These are phyloP conservation scores for Loxodes magnus DNA, from an alignment of 73 alveolate species.

Conservation along the genomic window DNA sequence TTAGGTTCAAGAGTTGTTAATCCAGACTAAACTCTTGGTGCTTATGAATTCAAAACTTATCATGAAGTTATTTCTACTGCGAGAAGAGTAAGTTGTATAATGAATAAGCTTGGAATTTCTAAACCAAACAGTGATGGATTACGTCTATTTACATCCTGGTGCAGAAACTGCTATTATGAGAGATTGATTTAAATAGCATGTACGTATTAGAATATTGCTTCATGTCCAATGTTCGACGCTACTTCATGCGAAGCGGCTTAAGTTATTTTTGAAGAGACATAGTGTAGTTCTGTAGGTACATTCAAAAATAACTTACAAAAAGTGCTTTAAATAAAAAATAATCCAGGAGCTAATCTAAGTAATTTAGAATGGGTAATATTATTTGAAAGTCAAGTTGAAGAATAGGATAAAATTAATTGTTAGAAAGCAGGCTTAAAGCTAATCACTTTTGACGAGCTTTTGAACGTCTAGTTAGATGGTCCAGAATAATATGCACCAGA, in stretches of 20 bases:
- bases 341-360: no score
- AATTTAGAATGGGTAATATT: no score
- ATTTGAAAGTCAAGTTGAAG: no score
- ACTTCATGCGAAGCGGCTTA: slow-evolving; percentile 48
- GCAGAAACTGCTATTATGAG: slow-evolving; percentile 73
- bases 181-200: slow-evolving; percentile 54
- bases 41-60: slow-evolving; percentile 51
- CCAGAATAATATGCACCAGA: no score
- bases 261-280: slow-evolving; percentile 49
- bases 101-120: slow-evolving; percentile 14
- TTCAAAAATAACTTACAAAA: no score
- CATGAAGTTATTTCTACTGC: slow-evolving; percentile 25
- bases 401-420: no score
- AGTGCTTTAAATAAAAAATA: no score
- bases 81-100: slow-evolving; percentile 22
- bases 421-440: no score
- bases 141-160: slow-evolving; percentile 50
- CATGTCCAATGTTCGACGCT: slow-evolving; percentile 64
- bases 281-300: no score
- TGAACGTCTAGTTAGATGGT: no score
- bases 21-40: slow-evolving; percentile 18
- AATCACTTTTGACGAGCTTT: no score
- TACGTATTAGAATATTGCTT: slow-evolving; percentile 23
- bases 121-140: slow-evolving; percentile 26
- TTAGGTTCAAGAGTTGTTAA: slow-evolving; percentile 3